Base-by-base conservation (phyloP, 352 stramenopile species). In the Globisporangium mamillatum region DNA sequence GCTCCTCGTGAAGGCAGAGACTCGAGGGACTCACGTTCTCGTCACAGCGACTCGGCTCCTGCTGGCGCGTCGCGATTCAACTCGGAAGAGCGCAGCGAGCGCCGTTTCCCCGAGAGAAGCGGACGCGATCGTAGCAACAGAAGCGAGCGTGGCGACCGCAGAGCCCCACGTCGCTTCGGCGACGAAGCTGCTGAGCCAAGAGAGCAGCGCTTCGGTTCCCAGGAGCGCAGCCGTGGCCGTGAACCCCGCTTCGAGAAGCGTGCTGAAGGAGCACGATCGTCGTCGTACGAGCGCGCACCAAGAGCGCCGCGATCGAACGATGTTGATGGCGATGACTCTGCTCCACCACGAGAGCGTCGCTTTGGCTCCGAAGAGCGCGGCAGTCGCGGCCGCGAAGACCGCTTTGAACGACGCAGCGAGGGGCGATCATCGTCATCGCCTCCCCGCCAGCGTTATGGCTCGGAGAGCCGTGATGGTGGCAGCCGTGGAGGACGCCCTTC, bases 181-280 rank as follows among this genome's bases (percentile, higher is more conserved):
- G 60, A 44, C 18, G 46, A 38, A 5, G 14, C 8, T 12, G 14
- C 20, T 20, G 32, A 18, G 7, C 56, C 29, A 48, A 34, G 56
- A 7, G 55, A 60, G 29, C 20, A 29, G 7, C 54, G 27, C 20
- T 60, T 60, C 29, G 55, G 55, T 8, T 60, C 55, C 0, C 27
- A 60, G 24, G 55, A 60, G 29, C 52, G 52, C 24, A 22, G 22
- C 12, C 20, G 56, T 10, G 32, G 12, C 32, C 32, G 32, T 14
- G 56, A 62, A 48, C 6, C 29, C 9, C 56, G 56, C 56, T 62
- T 62, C 32, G 56, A 62, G 32, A 62, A 62, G 56, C 56, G 56
- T 20, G 44, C 56, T 3, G 56, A 62, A 32, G 56, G 32, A n/a
- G 29, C 29, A 16, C 44, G 20, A 18, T 29, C 56, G 12, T 62